phyloP scores from a whole-genome alignment of 495 filamentous ascomycete genomes.

The Annulohypoxylon maeteangense region DNA sequence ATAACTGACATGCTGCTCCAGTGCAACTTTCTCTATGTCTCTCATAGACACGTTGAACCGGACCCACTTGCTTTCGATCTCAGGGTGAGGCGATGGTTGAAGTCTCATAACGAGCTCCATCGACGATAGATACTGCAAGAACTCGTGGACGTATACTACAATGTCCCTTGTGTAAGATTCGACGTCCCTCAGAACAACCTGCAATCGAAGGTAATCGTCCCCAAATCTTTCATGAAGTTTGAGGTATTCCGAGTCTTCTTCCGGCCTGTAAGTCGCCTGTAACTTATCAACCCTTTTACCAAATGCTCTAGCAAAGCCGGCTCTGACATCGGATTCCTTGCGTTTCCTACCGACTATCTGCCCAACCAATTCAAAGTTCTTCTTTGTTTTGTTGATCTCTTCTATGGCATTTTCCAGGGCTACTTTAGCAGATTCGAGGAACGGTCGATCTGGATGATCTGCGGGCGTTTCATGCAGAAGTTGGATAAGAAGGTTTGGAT shows the following conservation, averaged over 20 bases:
- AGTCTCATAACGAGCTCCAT: constrained; percentile 73
- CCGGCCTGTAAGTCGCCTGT: constrained; percentile 68
- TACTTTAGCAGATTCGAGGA: constrained; percentile 70
- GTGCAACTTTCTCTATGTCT: constrained; percentile 78
- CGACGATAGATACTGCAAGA: constrained; percentile 73
- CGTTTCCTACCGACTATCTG: constrained; percentile 87
- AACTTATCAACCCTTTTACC: constrained; percentile 83
- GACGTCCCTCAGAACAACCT: constrained; percentile 89
- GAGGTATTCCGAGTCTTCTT: constrained; percentile 83
- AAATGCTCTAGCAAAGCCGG: constrained; percentile 86
- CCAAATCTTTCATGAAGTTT: constrained; percentile 79
- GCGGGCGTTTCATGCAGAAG: constrained; percentile 80
- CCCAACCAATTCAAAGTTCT: constrained; percentile 86
- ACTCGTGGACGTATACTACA: constrained; percentile 74
- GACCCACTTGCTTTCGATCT: constrained; percentile 92
- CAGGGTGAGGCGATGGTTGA: constrained; percentile 71
- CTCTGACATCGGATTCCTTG: constrained; percentile 87
- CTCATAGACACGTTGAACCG: constrained; percentile 82
- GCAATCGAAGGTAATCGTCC: constrained; percentile 88
- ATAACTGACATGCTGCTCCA: constrained; percentile 85
- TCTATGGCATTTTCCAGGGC: constrained; percentile 76
- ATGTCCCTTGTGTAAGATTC: constrained; percentile 83
- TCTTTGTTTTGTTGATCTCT: constrained; percentile 92
- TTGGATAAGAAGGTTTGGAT: constrained; percentile 82
- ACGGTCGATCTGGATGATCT: constrained; percentile 82